Base-by-base conservation (phyloP, 2,329 filamentous ascomycete species). In the Aspergillus pseudoterreus region DNA sequence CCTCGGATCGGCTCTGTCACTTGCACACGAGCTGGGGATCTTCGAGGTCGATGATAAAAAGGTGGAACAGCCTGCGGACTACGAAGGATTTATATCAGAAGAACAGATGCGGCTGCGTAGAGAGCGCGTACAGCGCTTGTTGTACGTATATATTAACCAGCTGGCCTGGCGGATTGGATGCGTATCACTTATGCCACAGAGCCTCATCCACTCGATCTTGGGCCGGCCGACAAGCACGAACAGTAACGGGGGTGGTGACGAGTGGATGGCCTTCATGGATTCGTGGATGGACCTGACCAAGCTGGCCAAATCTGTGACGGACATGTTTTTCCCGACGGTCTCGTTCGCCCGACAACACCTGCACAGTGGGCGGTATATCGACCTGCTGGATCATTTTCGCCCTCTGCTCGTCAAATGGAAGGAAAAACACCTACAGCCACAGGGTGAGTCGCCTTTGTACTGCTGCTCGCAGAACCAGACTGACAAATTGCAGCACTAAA, bases 11-110 rank as follows among this genome's bases (percentile, higher is more conserved):
- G 80, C 77, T 0, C 59, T 79, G 21, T 78, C 78, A 3, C 67
- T 82, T 11, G 75, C 78, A 1, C 78, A 81, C 47, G 78, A 81
- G 55, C 64, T 81, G 21, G 74, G 78, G 2, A 67, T 82, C n/a
- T 75, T 79, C 53, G 71, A 78, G 45, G 69, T 75, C 30, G 66
- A 70, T 35, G 67, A 66, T 42, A 63, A 56, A 38, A 73, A 69
- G 17, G 66, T 15, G 68, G 50, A 46, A 53, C 54, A 55, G 33
- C 52, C 57, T n/a, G 53, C 49, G 1, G 49, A 47, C 4, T 61
- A 60, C 5, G 61, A 64, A 38, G 65, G 66, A 12, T 54, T 53
- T 17, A 61, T 67, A 49, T 63, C 64, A 36, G 57, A 45, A 50
- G 66, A 64, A 47, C 68, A 67, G 42, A 65, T 60, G 47, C 63